Conservation (phyloP, 2,329 filamentous ascomycete genomes). For the Epichloe scottii region DNA sequence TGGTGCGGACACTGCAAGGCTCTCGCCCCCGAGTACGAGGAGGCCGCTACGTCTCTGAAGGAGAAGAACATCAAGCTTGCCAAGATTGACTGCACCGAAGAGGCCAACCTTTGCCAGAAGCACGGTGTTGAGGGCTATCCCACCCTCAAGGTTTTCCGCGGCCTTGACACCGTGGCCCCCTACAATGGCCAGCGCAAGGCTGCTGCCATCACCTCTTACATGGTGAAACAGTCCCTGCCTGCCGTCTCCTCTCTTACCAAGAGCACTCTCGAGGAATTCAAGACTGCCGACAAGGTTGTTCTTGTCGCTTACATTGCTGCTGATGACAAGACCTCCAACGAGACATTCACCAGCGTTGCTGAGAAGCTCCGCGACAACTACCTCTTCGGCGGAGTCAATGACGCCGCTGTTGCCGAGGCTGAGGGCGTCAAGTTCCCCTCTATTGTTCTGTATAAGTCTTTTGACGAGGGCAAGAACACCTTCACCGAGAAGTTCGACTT, state of each 20-base stretch:
- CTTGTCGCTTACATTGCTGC: slow-evolving; percentile 76
- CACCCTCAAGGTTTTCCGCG: slow-evolving; percentile 97
- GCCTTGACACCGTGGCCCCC: slow-evolving; percentile 63
- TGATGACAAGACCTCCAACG: slow-evolving; percentile 73
- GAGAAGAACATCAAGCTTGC: slow-evolving; percentile 76
- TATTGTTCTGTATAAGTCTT: slow-evolving; percentile 91
- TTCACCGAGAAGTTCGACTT: slow-evolving; percentile 70
- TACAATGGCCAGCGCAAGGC: slow-evolving; percentile 89
- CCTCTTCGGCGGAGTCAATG: slow-evolving; percentile 81
- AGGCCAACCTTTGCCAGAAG: slow-evolving; percentile 79
- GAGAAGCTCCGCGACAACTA: slow-evolving; percentile 76
- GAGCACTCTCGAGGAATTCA: slow-evolving; percentile 87
- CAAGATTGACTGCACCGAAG: slow-evolving; percentile 92
- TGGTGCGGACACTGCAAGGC: slow-evolving; percentile 99
- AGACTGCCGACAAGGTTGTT: slow-evolving; percentile 94
- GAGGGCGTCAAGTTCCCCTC: slow-evolving; percentile 81
- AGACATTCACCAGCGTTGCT: slow-evolving; percentile 65
- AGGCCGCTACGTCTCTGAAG: slow-evolving; percentile 71
- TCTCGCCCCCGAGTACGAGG: slow-evolving; percentile 83
- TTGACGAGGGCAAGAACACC: slow-evolving; percentile 87
- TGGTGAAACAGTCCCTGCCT: slow-evolving; percentile 95
- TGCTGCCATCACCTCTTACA: slow-evolving; percentile 66
- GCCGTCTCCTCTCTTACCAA: slow-evolving; percentile 74
- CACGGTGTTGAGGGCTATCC: slow-evolving; percentile 96
- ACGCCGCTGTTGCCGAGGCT: slow-evolving; percentile 72